Conservation (phyloP, 139 green algal species). For the Eudorina sp. region DNA sequence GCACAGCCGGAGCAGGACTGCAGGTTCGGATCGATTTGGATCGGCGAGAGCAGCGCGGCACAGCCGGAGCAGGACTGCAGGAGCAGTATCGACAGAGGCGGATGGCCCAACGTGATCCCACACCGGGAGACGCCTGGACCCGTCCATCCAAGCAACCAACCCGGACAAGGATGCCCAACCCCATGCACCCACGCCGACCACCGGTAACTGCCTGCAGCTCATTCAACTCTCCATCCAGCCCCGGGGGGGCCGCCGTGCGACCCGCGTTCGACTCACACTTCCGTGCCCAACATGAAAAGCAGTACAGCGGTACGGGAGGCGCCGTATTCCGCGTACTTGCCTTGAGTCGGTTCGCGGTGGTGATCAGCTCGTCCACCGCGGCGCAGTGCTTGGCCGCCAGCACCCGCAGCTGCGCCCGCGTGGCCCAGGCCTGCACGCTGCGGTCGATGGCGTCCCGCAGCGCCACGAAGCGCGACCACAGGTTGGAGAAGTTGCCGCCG, state of each 20-base stretch:
- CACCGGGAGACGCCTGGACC: too few relatives aligned
- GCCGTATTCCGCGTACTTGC: too few relatives aligned
- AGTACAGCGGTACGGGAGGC: neutral
- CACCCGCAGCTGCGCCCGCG: neutral
- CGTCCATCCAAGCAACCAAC: too few relatives aligned
- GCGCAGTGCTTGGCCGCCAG: neutral
- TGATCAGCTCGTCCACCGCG: slow-evolving; percentile 12
- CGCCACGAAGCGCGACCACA: slow-evolving; percentile 51
- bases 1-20: neutral
- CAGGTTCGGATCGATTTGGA: neutral
- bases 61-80: too few relatives aligned
- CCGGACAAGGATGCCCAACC: too few relatives aligned
- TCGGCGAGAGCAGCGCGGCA: too few relatives aligned
- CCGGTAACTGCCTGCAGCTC: too few relatives aligned
- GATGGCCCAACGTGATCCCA: too few relatives aligned
- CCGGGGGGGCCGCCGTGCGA: neutral
- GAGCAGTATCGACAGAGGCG: too few relatives aligned
- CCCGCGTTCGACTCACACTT: neutral
- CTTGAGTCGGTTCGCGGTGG: neutral
- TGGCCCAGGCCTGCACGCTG: neutral
- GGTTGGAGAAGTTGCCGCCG: slow-evolving; percentile 60
- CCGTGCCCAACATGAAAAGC: neutral
- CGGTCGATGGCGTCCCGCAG: slow-evolving; percentile 19
- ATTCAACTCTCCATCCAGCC: too few relatives aligned
- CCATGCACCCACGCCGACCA: too few relatives aligned